Evolutionary conservation across 2,329 filamentous ascomycete species (phyloP).

Genomic region (Daldinia sp.): DNA sequence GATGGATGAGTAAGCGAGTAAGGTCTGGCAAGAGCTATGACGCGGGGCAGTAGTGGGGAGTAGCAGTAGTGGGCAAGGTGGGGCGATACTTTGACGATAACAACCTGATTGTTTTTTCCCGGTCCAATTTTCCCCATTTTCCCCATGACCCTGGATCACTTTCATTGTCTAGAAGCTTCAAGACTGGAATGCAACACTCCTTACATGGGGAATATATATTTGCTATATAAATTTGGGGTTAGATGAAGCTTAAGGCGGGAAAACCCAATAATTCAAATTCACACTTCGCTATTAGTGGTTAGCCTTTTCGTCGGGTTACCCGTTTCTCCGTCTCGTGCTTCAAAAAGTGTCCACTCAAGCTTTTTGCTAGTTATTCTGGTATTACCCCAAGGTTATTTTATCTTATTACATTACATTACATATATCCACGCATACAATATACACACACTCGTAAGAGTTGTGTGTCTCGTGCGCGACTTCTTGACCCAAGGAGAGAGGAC

Average conservation of each 20-base stretch:
- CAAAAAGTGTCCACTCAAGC: constrained; percentile 2
- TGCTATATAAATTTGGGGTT: background rate
- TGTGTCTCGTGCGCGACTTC: constrained; percentile 33
- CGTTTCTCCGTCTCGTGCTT: constrained; percentile 4
- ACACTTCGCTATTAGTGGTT: background rate
- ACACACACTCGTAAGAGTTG: constrained; percentile 7
- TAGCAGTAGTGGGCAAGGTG: constrained; percentile 12
- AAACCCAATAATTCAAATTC: constrained; percentile 18
- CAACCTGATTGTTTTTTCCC: constrained; percentile 27
- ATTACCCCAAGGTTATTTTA: constrained; percentile 9
- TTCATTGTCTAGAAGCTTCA: constrained; percentile 31
- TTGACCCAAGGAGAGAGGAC: constrained; percentile 11
- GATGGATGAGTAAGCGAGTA: constrained; percentile 1
- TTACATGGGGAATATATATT: background rate
- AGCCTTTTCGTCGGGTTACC: constrained; percentile 3
- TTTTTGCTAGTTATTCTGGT: background rate
- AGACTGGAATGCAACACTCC: constrained; percentile 27
- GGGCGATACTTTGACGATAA: constrained; percentile 30
- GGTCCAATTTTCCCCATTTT: constrained; percentile 5
- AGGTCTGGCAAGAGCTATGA: background rate
- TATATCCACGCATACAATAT: background rate
- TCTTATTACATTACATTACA: constrained; percentile 2
- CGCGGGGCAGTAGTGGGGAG: constrained; percentile 19
- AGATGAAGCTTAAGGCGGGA: constrained; percentile 7
- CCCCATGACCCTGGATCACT: background rate